Evolutionary conservation across 2,329 filamentous ascomycete species (phyloP).

Genomic region (Tolypocladium guangdongense): DNA sequence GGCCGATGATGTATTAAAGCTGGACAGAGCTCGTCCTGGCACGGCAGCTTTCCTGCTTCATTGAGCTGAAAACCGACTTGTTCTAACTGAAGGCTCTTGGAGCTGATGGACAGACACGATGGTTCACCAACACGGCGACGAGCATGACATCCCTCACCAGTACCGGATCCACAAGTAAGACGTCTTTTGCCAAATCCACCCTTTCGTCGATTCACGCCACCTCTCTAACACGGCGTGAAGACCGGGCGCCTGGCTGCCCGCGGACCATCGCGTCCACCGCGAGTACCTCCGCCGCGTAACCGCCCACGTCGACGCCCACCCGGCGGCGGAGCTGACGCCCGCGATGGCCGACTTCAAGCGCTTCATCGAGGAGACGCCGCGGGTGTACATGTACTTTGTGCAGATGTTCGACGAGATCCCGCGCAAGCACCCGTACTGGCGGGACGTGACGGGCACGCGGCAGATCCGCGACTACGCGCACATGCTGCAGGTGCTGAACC

Average conservation of each 20-base stretch:
- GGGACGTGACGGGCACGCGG: slow-evolving; percentile 48
- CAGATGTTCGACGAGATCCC: slow-evolving; percentile 62
- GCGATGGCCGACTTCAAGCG: slow-evolving; percentile 54
- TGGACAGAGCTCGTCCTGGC: neutral
- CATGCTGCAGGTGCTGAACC: slow-evolving; percentile 56
- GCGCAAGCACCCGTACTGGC: slow-evolving; percentile 44
- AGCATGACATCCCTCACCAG: slow-evolving; percentile 38
- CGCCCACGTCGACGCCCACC: slow-evolving; percentile 40
- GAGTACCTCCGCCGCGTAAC: slow-evolving; percentile 51
- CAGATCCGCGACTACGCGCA: slow-evolving; percentile 57
- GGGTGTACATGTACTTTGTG: slow-evolving; percentile 55
- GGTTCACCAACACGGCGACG: slow-evolving; percentile 39
- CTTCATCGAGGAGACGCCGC: slow-evolving; percentile 52
- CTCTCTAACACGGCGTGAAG: slow-evolving; percentile 16
- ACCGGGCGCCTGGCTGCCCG: slow-evolving; percentile 50
- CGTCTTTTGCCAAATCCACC: neutral
- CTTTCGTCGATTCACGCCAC: neutral
- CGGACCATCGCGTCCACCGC: slow-evolving; percentile 49
- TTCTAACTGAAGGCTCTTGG: neutral
- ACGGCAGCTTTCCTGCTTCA: neutral
- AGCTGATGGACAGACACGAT: slow-evolving; percentile 18
- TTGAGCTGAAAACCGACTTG: neutral
- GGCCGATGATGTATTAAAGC: too few species aligned
- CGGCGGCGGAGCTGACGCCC: slow-evolving; percentile 39
- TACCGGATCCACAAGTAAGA: slow-evolving; percentile 34